phyloP scores from a whole-genome alignment of 257 asterid species.

The Cinchona pubescens region DNA sequence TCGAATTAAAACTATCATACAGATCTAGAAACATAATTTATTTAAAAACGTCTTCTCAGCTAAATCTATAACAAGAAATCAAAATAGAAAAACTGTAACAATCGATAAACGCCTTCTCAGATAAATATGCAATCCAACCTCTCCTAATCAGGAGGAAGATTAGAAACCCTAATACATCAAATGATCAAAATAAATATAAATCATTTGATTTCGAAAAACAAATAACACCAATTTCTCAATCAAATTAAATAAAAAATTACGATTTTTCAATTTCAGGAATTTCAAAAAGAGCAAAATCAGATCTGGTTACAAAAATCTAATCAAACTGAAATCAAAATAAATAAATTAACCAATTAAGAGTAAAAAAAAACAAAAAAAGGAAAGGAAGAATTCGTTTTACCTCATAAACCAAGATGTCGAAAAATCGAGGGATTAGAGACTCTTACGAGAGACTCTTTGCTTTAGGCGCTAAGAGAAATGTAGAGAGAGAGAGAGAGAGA shows the following conservation, averaged over 20 bases:
- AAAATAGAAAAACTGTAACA: not conserved
- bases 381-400: constrained; percentile 30
- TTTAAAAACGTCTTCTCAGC: not conserved
- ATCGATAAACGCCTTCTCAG: too few relatives aligned
- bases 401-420: constrained; percentile 73
- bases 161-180: not conserved
- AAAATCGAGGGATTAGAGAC: constrained; percentile 48
- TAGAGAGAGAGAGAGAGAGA: constrained; percentile 5
- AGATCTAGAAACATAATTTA: constrained; percentile 10
- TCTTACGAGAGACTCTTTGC: constrained; percentile 40
- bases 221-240: not conserved
- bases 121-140: not conserved
- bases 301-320: constrained; percentile 22
- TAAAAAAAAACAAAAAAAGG: too few relatives aligned
- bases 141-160: not conserved
- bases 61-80: not conserved
- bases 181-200: not conserved
- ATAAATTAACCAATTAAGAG: not conserved
- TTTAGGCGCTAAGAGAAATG: constrained; percentile 11
- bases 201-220: not conserved
- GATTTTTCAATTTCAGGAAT: not conserved
- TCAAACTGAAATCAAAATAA: not conserved
- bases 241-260: not conserved
- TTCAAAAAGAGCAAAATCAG: constrained; percentile 17
- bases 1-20: constrained; percentile 1